A percentile compares a stretch with the other conserved stretches of the same genome.
phyloP scores from a whole-genome alignment of 306 rosid species.

The Senna siamea region DNA sequence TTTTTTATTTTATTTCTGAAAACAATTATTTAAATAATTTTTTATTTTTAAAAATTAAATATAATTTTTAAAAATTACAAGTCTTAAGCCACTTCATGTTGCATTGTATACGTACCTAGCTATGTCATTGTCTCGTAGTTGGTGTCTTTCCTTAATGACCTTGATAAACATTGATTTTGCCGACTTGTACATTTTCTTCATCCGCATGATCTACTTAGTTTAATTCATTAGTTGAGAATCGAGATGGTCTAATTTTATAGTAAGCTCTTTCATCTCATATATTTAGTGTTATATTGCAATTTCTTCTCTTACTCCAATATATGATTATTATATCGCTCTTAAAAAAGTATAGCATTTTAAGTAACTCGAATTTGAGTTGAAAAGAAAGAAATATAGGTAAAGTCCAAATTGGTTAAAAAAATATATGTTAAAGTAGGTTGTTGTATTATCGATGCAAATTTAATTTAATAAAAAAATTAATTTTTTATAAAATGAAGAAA shows the following conservation, averaged over 20 bases:
- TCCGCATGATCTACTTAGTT: too few species aligned
- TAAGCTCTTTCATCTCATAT: not conserved
- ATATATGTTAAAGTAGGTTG: too few species aligned
- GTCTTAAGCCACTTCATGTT: not conserved
- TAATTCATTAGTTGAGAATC: not conserved
- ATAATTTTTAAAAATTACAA: too few species aligned
- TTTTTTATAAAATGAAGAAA: too few species aligned
- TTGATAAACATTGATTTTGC: not conserved
- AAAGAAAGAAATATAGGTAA: not conserved
- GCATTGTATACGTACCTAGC: not conserved
- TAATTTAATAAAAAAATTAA: too few species aligned
- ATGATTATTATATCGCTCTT: not conserved
- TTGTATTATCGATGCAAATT: too few species aligned
- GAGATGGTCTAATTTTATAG: too few species aligned
- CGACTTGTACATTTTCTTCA: too few species aligned
- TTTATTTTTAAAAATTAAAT: too few species aligned
- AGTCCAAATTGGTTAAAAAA: too few species aligned
- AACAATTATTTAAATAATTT: too few species aligned
- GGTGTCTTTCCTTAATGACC: not conserved
- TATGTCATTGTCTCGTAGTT: not conserved
- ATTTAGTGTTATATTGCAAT: not conserved
- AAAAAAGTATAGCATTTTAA: not conserved
- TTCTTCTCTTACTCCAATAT: not conserved
- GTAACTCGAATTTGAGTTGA: not conserved
- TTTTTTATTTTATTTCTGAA: too few species aligned